Evolutionary conservation across 78 protist genomes (phyloP), one percentile per base, ranked within the genome.

Genomic region (Planoprotostelium fungivorum): DNA sequence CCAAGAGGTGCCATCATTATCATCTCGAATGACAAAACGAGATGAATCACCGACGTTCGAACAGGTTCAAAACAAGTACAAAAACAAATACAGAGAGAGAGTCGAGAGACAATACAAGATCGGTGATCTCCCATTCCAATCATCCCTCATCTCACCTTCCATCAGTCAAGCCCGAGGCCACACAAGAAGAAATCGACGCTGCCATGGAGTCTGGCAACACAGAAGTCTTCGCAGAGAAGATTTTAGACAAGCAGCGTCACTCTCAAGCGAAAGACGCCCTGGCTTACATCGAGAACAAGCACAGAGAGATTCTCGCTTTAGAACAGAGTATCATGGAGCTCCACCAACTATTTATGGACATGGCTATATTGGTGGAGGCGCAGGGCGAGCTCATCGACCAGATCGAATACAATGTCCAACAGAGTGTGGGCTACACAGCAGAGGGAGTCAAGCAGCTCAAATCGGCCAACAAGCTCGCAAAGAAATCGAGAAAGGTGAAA

Each of bases 321-420:
- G 97, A 94, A 84, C 87, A 88, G n/a, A 91, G 96, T 73, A 92
- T 97, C 38, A 37, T 86, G 28, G 98, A 97, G 93, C 89, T 97
- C 86, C 96, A 97, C 91, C 95, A 94, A 83, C 88, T 97, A 36
- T 96, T 96, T 84, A 35, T 91, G 29, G 98, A 97, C 86, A 95
- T 97, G 95, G 94, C 97, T 16, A 91, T 93, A 9, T 89, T 96
- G 29, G 96, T 96, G 36, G 92, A 93, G 36, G 73, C 36, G 37
- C 98, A 96, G 89, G 95, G 96, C 83, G 97, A 96, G 89, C 36
- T 94, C 38, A 37, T 96, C n/a, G 95, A 96, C 91, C 88, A 86
- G 37, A 92, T 96, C 35, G 97, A 95, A 38, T 88, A 84, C 86
- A 94, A 93, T 34, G 98, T 96, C 25, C 89, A 86, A n/a, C 87